Conservation (phyloP, 2,329 filamentous ascomycete species). For the Verticillium alfalfae region DNA sequence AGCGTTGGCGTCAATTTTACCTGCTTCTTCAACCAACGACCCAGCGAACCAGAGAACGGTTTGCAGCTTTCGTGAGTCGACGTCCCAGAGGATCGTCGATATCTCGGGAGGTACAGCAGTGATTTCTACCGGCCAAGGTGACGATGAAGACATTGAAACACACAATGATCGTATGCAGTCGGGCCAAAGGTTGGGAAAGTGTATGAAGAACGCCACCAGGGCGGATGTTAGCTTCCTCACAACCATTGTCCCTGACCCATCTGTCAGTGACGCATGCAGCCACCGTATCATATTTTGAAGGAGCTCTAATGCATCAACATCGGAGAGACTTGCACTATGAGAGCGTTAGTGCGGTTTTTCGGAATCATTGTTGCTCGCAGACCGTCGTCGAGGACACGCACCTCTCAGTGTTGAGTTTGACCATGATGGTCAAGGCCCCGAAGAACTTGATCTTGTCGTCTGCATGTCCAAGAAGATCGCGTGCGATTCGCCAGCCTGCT, state of each 20-base stretch:
- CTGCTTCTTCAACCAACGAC: constrained; percentile 59
- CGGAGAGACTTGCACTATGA: constrained; percentile 41
- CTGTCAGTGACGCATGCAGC: constrained; percentile 50
- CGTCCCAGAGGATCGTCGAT: not conserved
- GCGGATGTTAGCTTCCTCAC: constrained; percentile 73
- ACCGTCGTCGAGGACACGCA: constrained; percentile 20
- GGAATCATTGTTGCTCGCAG: not conserved
- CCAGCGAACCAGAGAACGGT: constrained; percentile 61
- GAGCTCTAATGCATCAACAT: constrained; percentile 53
- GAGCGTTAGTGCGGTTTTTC: not conserved
- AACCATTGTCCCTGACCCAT: constrained; percentile 54
- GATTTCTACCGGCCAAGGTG: constrained; percentile 7
- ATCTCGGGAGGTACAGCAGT: constrained; percentile 36
- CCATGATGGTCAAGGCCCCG: constrained; percentile 83
- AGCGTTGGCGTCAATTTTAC: constrained; percentile 60
- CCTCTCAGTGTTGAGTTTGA: constrained; percentile 93
- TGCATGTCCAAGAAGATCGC: constrained; percentile 62
- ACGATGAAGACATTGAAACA: constrained; percentile 3
- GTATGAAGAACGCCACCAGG: constrained; percentile 68
- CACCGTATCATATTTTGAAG: constrained; percentile 57
- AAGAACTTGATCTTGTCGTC: constrained; percentile 83
- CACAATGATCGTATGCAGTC: constrained; percentile 55
- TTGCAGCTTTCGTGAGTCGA: constrained; percentile 41
- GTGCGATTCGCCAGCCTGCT: constrained; percentile 80
- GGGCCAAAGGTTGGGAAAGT: constrained; percentile 64